Evolutionary conservation across 2,329 filamentous ascomycete species (phyloP), one percentile per base, ranked within the genome.

Genomic region (Parastagonospora avenae): DNA sequence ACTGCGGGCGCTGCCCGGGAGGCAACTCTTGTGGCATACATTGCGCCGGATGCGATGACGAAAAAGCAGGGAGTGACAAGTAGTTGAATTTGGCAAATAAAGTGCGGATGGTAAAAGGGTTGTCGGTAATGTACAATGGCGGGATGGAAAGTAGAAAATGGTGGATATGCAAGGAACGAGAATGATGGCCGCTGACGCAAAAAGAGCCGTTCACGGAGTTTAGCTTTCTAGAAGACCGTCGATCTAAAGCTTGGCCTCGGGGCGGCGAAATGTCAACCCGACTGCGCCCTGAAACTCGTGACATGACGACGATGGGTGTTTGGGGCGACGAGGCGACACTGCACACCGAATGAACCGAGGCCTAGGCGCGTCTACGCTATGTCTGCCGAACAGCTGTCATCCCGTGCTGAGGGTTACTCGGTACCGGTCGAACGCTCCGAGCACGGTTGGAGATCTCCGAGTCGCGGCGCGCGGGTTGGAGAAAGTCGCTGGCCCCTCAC

Each of bases 1-100:
- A 80, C 70, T 51, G 79, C 68, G 57, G 79, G 79, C 55, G 77
- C 75, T 59, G 79, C 72, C 60, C 76, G 70, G 41, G 74, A 68
- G 50, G 76, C 74, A 55, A 73, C 69, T 63, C 75, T 74, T 60
- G 73, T 75, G 60, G 74, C 70, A 58, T 78, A 77, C 78, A 80
- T 80, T 67, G 68, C 67, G 64, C 64, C 67, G 59, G 63, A 60
- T 29, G 52, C 35, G 52, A 43, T 42, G 30, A 50, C 36, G 46
- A 39, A 56, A 42, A 38, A 35, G 42, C 59, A 64, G 50, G 43
- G 55, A 62, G 46, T 45, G 54, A 55, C 48, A 49, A 48, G 28
- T 11, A 35, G 46, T 24, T 46, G 47, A 15, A 30, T 39, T 30
- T 39, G 38, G 33, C 31, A 42, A 57, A 54, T 52, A 48, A 32